phyloP scores from a whole-genome alignment of 1,284 basidiomycete species.

The Ceratobasidium sp. region DNA sequence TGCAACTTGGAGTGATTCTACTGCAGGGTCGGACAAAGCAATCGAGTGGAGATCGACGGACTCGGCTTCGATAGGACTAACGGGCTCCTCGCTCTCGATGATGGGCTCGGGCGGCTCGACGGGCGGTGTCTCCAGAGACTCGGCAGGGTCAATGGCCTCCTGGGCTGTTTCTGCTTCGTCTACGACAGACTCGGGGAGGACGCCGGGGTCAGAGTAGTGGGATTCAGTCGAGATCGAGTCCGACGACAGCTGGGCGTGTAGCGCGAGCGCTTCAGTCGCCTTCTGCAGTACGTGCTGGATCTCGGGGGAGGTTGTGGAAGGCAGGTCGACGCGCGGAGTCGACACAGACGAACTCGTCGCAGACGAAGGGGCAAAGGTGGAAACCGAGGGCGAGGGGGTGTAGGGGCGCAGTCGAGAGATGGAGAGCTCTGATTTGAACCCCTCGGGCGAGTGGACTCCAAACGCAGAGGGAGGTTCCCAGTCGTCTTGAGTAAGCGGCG shows the following conservation, averaged over 20 bases:
- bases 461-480: slow-evolving; percentile 30
- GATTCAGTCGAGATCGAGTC: slow-evolving; percentile 23
- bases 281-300: neutral
- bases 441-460: slow-evolving; percentile 38
- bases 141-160: neutral
- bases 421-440: slow-evolving; percentile 34
- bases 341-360: slow-evolving; percentile 27
- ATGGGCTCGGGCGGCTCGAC: neutral
- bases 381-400: slow-evolving; percentile 36
- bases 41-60: neutral
- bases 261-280: slow-evolving; percentile 13
- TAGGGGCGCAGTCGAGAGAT: slow-evolving; percentile 32
- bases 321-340: neutral
- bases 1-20: slow-evolving; percentile 34
- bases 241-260: slow-evolving; percentile 33
- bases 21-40: slow-evolving; percentile 10
- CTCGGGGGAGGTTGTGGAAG: neutral
- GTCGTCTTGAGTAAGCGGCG: slow-evolving; percentile 33
- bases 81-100: neutral
- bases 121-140: neutral
- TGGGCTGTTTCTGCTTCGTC: neutral
- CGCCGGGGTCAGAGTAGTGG: slow-evolving; percentile 24
- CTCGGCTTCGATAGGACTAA: neutral
- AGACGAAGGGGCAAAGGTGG: slow-evolving; percentile 31
- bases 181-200: slow-evolving; percentile 21